Base-by-base conservation (phyloP, 2,329 filamentous ascomycete species). In the Diplodia seriata region DNA sequence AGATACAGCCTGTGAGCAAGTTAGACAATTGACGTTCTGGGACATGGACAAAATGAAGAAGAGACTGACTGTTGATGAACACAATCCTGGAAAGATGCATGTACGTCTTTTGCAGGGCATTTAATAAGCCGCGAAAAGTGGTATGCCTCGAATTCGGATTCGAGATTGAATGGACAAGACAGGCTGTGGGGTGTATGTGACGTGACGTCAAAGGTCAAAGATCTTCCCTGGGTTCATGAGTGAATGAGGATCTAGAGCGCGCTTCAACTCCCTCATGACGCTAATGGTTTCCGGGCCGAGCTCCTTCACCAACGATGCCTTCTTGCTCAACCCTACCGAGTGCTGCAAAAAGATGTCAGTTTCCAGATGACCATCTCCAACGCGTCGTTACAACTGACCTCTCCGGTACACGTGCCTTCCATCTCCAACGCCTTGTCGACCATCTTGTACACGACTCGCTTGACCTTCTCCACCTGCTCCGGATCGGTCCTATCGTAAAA, bases 161-260 rank as follows among this genome's bases (percentile, higher is more conserved):
- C 23, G 12, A 6, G 31, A 33, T 33, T 33, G 31, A 33, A 26
- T 26, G 26, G 26, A 26, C 26, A 26, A 26, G 26, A 26, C 26
- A 4, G 26, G 26, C 26, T 26, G 26, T 26, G 26, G 26, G 26
- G 26, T 26, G 26, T 4, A 26, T 26, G 26, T 26, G 26, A 26
- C 26, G 26, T 4, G 26, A 26, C 26, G 26, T 57, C 38, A 63
- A n/a, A 62, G 15, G 68, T 96, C 91, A 79, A 97, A 93, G 70
- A 97, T 94, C 82, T 97, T 97, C 0, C 93, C 93, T 0, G 93
- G 93, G 72, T 97, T 97, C 87, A 97, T 87, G 67, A 97, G 87
- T 91, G 93, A 96, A 62, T 89, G 80, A 0, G 93, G 93, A 81
- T 97, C 93, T 56, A 97, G 81, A 7, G 92, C 88, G 18, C 82